Conservation (phyloP, 169 alveolate genomes). For the Ichthyophthirius multifiliis region DNA sequence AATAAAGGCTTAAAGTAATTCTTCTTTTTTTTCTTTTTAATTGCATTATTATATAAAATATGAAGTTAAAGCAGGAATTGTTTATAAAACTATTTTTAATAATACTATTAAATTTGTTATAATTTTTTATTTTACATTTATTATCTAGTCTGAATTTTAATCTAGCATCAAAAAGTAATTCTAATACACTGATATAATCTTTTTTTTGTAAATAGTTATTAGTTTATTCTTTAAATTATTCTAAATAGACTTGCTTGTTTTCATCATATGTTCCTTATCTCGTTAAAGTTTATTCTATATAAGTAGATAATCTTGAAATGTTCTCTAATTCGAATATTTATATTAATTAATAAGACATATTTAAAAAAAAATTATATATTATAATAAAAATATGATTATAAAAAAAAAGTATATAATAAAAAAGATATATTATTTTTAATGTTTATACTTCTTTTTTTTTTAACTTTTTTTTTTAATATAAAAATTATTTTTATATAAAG, state of each 20-base stretch:
- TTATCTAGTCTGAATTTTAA: not conserved
- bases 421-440: too few species aligned
- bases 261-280: not conserved
- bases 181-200: not conserved
- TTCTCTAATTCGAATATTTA: not conserved
- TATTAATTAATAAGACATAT: conserved; percentile 5
- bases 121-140: not conserved
- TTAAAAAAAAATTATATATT: too few species aligned
- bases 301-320: not conserved
- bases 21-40: not conserved
- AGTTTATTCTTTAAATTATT: not conserved
- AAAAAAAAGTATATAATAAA: too few species aligned
- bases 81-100: not conserved
- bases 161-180: not conserved
- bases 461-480: too few species aligned
- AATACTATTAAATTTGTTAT: not conserved
- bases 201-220: not conserved
- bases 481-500: too few species aligned
- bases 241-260: not conserved
- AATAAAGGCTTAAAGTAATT: too few species aligned
- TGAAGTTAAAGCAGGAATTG: not conserved
- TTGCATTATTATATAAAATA: not conserved
- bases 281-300: conserved; percentile 1
- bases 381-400: too few species aligned
- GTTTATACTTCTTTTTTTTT: too few species aligned